Evolutionary conservation across 805 yeast species (phyloP), one percentile per base, ranked within the genome.

Genomic region (Tetrapisispora fleetii): DNA sequence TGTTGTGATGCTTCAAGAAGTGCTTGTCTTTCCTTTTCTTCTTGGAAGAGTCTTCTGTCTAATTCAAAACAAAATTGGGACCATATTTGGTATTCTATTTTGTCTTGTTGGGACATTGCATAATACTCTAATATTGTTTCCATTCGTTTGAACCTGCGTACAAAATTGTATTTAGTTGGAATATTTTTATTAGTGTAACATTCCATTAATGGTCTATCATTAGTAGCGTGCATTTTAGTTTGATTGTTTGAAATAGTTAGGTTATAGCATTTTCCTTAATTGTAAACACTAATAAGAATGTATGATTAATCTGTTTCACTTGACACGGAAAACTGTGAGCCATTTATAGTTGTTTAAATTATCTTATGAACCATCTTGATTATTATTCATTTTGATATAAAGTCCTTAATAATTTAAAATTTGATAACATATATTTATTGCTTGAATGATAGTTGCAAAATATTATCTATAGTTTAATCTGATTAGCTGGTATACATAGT

Each of bases 11-110:
- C 5, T 3, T 14, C 13, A 13, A 39, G 14, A 14, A 39, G 17
- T 14, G 22, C 13, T 40, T 54, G 50, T 9, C 57, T 54, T 40
- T 48, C 52, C 32, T 54, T 43, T 28, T 52, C 53, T 27, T 48
- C 50, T 30, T 46, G 39, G 16, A 51, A 37, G 35, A 35, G 44
- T 18, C 49, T 51, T 42, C 51, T 47, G 19, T 54, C 55, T 35
- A 40, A 8, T 18, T 54, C 55, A 40, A 53, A 50, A 14, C 42
- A 50, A 30, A 43, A 45, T 21, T 51, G 55, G 14, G 52, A 47
- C 56, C 56, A 54, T 14, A 51, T 48, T 32, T 53, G 37, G 37
- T 54, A 54, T 27, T 51, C 48, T 11, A 49, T 50, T 39, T 52
- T 50, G 6, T 49, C 17, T 18, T 22, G 18, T 37, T 46, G 38